Evolutionary conservation across 495 filamentous ascomycete species (phyloP), one percentile per base, ranked within the genome.

Genomic region (Cercophora newfieldiana): DNA sequence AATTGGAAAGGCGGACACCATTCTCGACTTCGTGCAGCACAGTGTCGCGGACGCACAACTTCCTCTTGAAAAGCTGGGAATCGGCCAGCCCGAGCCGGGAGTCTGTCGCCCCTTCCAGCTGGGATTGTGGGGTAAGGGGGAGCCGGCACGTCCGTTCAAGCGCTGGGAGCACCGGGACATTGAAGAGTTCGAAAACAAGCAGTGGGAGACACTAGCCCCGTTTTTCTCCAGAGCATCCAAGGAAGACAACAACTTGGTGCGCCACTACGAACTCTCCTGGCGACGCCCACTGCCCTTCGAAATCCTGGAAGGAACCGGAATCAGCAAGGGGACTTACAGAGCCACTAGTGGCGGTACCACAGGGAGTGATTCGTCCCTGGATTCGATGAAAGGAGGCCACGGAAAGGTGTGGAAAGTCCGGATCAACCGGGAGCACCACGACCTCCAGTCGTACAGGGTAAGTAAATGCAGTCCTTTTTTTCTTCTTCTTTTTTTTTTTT

Each of bases 381-480:
- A 22, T 12, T 44, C 31, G 33, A 60, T 60, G 57, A 55, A 4
- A 26, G 61, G 61, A 1, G 61, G 49, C 8, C 0, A 55, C 25
- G n/a, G 61, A 1, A 24, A 37, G 18, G 25, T 63, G 19, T 55
- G 48, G 61, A 54, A 56, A 49, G 50, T 63, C 1, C 33, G 19
- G 28, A 63, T 63, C 0, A 25, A 63, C 19, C 49, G 22, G 0
- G 49, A 26, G 24, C 61, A 63, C 21, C 61, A 63, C 61, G 24
- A 63, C 19, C 33, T 60, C 0, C 29, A n/a, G 14, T 60, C 57
- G 0, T 60, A 60, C 18, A 60, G 18, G 25, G 57, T 60, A 48
- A 60, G 57, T 12, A n/a, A 33, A 21, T 22, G 14, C 19, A 2
- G 26, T 14, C 3, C 25, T n/a, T 4, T 14, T 44, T 44, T 14